A percentile compares a stretch with the other conserved stretches of the same genome.
Conservation (phyloP, 371 early-diverging fungal genomes). For the Parasitella parasitica region DNA sequence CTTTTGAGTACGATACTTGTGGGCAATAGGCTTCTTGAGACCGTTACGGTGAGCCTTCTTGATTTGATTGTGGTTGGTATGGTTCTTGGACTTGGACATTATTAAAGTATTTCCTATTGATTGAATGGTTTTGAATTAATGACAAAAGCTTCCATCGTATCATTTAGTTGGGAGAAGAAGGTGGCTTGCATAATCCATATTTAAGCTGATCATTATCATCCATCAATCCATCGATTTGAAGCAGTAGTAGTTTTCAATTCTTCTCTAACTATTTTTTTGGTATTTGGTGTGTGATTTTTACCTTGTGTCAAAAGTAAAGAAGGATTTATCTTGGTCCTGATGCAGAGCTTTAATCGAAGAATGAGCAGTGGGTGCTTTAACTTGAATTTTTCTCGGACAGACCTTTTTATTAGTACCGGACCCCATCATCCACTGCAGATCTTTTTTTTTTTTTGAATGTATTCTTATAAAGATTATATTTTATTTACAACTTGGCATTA, state of each 20-base stretch:
- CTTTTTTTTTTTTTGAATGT: neutral
- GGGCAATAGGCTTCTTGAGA: conserved; percentile 92
- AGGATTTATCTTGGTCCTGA: neutral
- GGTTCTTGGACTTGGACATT: conserved; percentile 98
- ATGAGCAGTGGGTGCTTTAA: neutral
- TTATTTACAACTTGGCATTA: conserved; percentile 36
- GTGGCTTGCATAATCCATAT: neutral
- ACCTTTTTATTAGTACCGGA: neutral
- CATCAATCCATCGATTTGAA: conserved; percentile 9
- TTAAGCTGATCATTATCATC: neutral
- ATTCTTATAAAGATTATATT: no score
- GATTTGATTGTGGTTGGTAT: conserved; percentile 99
- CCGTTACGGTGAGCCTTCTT: conserved; percentile 98
- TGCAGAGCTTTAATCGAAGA: neutral
- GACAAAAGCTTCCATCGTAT: neutral
- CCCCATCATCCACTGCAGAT: neutral
- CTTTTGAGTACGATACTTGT: conserved; percentile 89
- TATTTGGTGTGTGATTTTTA: neutral
- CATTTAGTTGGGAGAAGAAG: neutral
- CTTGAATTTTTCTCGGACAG: neutral
- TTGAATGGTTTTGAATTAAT: neutral
- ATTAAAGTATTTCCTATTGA: conserved; percentile 17
- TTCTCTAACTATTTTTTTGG: neutral
- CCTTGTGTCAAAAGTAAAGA: conserved; percentile 24
- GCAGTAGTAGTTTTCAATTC: no score